phyloP scores from a whole-genome alignment of 345 rosid genomes.

The Eucalyptus pauciflora region DNA sequence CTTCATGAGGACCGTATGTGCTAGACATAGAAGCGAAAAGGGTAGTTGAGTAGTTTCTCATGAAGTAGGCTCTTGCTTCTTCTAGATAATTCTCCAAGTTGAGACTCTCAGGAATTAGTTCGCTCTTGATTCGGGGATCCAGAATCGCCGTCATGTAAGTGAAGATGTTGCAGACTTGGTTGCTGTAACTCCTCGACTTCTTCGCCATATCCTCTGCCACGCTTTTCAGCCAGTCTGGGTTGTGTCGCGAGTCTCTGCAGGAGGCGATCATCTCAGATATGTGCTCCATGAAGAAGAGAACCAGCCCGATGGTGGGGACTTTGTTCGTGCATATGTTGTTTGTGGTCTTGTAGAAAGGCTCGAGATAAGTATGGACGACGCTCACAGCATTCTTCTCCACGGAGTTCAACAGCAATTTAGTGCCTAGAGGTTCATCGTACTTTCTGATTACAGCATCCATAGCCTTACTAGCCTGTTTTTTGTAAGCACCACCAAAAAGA shows the following conservation, averaged over 20 bases:
- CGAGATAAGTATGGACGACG: slow-evolving; percentile 58
- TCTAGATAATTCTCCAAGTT: slow-evolving; percentile 61
- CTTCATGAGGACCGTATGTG: slow-evolving; percentile 58
- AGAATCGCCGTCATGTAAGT: slow-evolving; percentile 84
- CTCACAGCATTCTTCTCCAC: slow-evolving; percentile 53
- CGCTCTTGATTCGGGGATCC: slow-evolving; percentile 82
- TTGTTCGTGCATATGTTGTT: slow-evolving; percentile 64
- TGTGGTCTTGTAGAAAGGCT: slow-evolving; percentile 78
- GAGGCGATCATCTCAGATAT: slow-evolving; percentile 63
- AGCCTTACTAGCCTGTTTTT: slow-evolving; percentile 66
- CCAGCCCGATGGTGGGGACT: slow-evolving; percentile 68
- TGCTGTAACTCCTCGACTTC: slow-evolving; percentile 62
- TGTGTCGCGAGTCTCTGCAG: slow-evolving; percentile 63
- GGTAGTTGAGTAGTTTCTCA: slow-evolving; percentile 50
- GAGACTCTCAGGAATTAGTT: slow-evolving; percentile 76
- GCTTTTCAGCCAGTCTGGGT: slow-evolving; percentile 72
- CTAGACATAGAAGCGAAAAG: slow-evolving; percentile 51
- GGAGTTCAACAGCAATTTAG: slow-evolving; percentile 41
- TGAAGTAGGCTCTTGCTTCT: slow-evolving; percentile 73
- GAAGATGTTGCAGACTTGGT: slow-evolving; percentile 67
- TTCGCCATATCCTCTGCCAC: slow-evolving; percentile 84
- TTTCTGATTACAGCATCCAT: slow-evolving; percentile 72
- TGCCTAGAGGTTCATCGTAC: slow-evolving; percentile 46
- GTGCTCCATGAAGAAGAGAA: slow-evolving; percentile 95
- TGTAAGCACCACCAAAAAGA: not conserved